Evolutionary conservation across 164 flowering plant species (phyloP).

Genomic region (Liriodendron chinense): DNA sequence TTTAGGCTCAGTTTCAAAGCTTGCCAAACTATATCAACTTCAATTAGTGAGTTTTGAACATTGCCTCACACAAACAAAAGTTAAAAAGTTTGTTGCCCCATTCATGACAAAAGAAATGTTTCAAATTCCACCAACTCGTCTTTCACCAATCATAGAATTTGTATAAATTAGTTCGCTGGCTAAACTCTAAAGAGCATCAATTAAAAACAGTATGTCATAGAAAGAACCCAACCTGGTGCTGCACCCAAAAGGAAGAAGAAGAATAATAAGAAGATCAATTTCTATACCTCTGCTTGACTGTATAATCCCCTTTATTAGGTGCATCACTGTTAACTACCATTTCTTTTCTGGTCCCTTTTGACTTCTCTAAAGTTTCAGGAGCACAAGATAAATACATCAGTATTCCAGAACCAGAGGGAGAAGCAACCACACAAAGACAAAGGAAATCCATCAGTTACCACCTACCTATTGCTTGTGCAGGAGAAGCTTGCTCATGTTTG

Average conservation of each 20-base stretch:
- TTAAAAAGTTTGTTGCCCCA: too few relatives aligned
- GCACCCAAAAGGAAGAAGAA: neutral
- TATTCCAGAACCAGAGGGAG: neutral
- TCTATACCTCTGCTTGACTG: slow-evolving; percentile 75
- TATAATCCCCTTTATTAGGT: slow-evolving; percentile 36
- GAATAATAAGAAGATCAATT: neutral
- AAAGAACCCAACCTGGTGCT: neutral
- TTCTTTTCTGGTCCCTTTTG: slow-evolving; percentile 26
- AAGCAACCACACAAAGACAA: neutral
- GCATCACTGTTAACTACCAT: slow-evolving; percentile 16
- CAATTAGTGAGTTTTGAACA: neutral
- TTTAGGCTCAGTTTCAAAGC: neutral
- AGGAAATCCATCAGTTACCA: slow-evolving; percentile 11
- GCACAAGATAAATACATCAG: neutral
- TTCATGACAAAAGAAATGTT: neutral
- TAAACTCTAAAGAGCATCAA: neutral
- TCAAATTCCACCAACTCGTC: neutral
- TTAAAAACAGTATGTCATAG: neutral
- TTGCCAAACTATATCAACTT: neutral
- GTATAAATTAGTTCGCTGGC: neutral
- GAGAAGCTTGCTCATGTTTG: slow-evolving; percentile 22
- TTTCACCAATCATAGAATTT: neutral
- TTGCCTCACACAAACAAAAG: neutral
- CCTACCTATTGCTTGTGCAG: slow-evolving; percentile 47
- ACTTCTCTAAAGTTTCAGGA: slow-evolving; percentile 20